Evolutionary conservation across 495 filamentous ascomycete species (phyloP).

Genomic region (Trichoderma erinaceum): DNA sequence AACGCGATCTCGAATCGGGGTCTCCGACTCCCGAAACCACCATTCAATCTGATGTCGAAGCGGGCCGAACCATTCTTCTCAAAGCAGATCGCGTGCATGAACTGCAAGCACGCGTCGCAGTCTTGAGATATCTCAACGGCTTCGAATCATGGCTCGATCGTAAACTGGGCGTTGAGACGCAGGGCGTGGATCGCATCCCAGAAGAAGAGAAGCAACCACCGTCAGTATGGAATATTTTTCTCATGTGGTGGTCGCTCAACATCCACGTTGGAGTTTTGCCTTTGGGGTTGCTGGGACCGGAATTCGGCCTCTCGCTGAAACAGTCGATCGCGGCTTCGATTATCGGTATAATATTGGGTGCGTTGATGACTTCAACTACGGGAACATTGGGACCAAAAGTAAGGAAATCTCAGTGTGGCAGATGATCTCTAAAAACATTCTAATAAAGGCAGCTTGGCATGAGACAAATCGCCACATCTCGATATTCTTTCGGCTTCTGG

Average conservation of each 20-base stretch:
- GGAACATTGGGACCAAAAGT: background rate
- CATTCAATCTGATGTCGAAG: background rate
- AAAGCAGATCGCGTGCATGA: background rate
- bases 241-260: slow-evolving; percentile 10
- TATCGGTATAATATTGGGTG: background rate
- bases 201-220: background rate
- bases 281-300: background rate
- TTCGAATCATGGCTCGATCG: background rate
- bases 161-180: slow-evolving; percentile 1
- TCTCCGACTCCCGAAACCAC: background rate
- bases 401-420: background rate
- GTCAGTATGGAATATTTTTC: slow-evolving; percentile 4
- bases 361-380: background rate
- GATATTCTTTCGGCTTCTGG: slow-evolving; percentile 2
- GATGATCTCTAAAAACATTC: background rate
- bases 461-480: background rate
- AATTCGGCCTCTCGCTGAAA: background rate
- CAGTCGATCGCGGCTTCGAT: background rate
- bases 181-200: background rate
- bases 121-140: background rate
- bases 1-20: background rate
- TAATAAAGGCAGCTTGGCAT: background rate
- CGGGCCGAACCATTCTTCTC: background rate
- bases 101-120: background rate
- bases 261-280: background rate